Percentiles rank a stretch among this genome's conserved stretches.
These are phyloP conservation scores for Arabidopsis suecica DNA, from an alignment of 345 rosid species.

Conservation along the genomic window DNA sequence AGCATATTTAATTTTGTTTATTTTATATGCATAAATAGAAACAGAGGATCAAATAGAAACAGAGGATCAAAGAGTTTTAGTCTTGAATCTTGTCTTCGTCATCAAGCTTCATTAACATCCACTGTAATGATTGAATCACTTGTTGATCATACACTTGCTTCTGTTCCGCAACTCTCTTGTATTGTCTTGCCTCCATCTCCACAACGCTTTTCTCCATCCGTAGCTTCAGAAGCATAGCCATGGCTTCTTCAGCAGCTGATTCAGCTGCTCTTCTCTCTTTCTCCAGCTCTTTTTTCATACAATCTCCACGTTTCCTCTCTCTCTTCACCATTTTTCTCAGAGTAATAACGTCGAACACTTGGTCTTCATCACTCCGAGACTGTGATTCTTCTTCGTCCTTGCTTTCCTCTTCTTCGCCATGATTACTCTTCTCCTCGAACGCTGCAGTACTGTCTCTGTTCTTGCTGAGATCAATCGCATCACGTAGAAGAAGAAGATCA, in stretches of 20 bases:
- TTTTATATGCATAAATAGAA: slow-evolving; percentile 9
- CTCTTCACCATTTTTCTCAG: slow-evolving; percentile 66
- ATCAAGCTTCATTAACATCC: slow-evolving; percentile 58
- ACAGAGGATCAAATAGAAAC: slow-evolving; percentile 9
- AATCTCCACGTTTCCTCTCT: slow-evolving; percentile 58
- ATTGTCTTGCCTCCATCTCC: slow-evolving; percentile 69
- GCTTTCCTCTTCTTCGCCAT: slow-evolving; percentile 12
- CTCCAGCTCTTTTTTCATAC: slow-evolving; percentile 61
- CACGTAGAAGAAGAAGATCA: slow-evolving; percentile 30
- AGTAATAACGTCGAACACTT: slow-evolving; percentile 53
- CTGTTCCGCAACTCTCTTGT: slow-evolving; percentile 62
- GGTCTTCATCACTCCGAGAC: slow-evolving; percentile 57
- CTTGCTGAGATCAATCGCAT: slow-evolving; percentile 20
- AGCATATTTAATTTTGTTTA: not conserved
- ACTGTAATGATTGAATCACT: slow-evolving; percentile 69
- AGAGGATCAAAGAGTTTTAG: slow-evolving; percentile 16
- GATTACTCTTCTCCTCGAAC: not conserved
- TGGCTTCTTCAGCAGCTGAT: slow-evolving; percentile 77
- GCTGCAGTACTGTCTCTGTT: slow-evolving; percentile 26
- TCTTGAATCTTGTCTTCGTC: slow-evolving; percentile 18
- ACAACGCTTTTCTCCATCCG: slow-evolving; percentile 65
- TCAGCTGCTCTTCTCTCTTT: slow-evolving; percentile 79
- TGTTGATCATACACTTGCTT: slow-evolving; percentile 57
- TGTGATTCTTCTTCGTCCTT: slow-evolving; percentile 43
- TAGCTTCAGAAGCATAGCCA: slow-evolving; percentile 84